Evolutionary conservation across 768 basidiomycete genomes (phyloP), one percentile per base, ranked within the genome.

Genomic region (Russula griseocarnosa): DNA sequence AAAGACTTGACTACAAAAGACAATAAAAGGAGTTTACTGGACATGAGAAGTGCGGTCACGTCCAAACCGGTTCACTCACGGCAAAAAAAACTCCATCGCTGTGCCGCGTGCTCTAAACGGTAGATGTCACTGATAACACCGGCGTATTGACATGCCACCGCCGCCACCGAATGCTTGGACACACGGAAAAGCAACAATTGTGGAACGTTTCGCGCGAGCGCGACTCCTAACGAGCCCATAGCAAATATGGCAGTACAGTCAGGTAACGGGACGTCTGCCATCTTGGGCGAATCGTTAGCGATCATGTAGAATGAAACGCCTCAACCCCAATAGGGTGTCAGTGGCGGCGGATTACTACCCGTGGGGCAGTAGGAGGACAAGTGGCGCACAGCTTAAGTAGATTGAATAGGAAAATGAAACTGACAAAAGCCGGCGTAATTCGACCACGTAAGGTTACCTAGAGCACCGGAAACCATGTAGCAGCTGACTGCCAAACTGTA

Each of bases 111-210:
- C 60, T 88, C 87, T 3, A 86, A 69, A 55, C 73, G 79, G 72
- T 87, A 88, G 3, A 89, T 85, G 68, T 88, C 87, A 0, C 83
- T 84, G 30, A 88, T 83, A 6, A 83, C 80, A 2, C 81, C 87
- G 0, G 79, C 79, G 18, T 58, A 82, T 78, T n/a, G 80, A 82
- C 71, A 78, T 70, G 3, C 78, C 83, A 13, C 81, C 81, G 8
- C 85, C 81, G 6, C 83, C 77, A 20, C 88, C 89, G 47, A 86
- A 76, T 0, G 84, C 84, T 70, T 91, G 88, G 0, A 89, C 47
- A 86, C 80, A 8, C 90, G 78, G 76, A 83, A 86, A 20, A 81
- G 73, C 67, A 92, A 77, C 5, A 92, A 74, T 18, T 75, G 69
- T 1, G 74, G 74, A 9, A 85, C 72, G 40, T 69, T 77, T 0